These are phyloP conservation scores for Termitomyces sp. DNA, from an alignment of 768 basidiomycete species.

Conservation along the genomic window DNA sequence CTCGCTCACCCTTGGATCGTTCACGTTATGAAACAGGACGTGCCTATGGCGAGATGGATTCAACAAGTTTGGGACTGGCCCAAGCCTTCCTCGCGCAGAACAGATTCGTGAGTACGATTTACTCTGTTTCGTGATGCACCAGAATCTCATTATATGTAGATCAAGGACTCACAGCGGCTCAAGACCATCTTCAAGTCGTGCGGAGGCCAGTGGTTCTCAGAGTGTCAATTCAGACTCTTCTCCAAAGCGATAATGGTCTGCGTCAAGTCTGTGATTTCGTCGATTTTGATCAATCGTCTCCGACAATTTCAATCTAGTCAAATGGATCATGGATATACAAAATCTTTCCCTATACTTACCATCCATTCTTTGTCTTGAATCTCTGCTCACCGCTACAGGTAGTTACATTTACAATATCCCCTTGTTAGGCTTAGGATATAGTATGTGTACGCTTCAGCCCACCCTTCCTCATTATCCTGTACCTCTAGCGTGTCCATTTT, in stretches of 20 bases:
- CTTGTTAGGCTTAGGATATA: conserved; percentile 16
- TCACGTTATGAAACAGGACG: conserved; percentile 73
- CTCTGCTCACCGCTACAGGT: not conserved
- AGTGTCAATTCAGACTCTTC: conserved; percentile 16
- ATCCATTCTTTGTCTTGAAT: not conserved
- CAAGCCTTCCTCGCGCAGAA: conserved; percentile 38
- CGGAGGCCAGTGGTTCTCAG: conserved; percentile 14
- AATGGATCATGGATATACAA: conserved; percentile 7
- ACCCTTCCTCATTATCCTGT: conserved; percentile 8
- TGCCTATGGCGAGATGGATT: conserved; percentile 89
- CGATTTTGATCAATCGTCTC: not conserved
- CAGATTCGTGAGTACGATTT: conserved; percentile 42
- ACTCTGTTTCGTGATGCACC: not conserved
- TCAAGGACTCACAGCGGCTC: conserved; percentile 29
- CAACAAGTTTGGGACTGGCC: conserved; percentile 83
- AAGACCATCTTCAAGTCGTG: conserved; percentile 20
- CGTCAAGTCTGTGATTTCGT: not conserved
- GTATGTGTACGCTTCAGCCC: conserved; percentile 11
- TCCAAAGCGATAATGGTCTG: conserved; percentile 10
- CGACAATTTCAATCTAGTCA: not conserved
- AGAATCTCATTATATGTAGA: conserved; percentile 9
- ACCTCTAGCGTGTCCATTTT: conserved; percentile 1
- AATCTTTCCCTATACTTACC: not conserved
- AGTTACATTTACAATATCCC: conserved; percentile 14
- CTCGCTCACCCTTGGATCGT: conserved; percentile 82